A percentile compares a stretch with the other conserved stretches of the same genome.
Evolutionary conservation across 352 stramenopile genomes (phyloP).

Genomic region (Pythium coloratum): DNA sequence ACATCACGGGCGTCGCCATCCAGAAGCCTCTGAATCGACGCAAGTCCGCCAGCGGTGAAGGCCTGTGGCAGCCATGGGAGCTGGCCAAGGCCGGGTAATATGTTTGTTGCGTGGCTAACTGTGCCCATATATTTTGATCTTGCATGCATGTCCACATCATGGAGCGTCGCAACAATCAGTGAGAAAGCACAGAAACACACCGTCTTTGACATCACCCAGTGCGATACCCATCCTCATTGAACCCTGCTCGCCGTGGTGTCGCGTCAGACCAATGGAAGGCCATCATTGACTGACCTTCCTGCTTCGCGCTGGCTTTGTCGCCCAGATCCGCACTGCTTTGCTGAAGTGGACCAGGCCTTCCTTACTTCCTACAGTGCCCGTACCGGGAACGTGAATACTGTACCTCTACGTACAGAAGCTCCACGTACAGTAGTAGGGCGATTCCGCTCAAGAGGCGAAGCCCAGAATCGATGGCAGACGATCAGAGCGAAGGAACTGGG

Average conservation of each 20-base stretch:
- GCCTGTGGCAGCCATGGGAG: conserved; percentile 80
- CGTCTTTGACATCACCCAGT: too few relatives aligned
- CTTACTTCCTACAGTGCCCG: not conserved
- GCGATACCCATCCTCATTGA: conserved; percentile 22
- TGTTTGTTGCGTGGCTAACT: not conserved
- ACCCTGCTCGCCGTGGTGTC: conserved; percentile 1
- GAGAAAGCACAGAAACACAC: conserved; percentile 11
- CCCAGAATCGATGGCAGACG: too few relatives aligned
- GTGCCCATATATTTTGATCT: too few relatives aligned
- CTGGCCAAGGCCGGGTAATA: conserved; percentile 47
- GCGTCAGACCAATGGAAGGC: not conserved
- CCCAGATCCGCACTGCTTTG: not conserved
- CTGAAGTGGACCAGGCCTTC: not conserved
- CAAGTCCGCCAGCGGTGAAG: conserved; percentile 44
- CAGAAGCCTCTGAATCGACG: conserved; percentile 19
- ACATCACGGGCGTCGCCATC: conserved; percentile 63
- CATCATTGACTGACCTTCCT: not conserved
- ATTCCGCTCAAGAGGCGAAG: too few relatives aligned
- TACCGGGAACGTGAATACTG: too few relatives aligned
- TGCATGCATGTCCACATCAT: not conserved
- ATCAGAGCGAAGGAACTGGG: too few relatives aligned
- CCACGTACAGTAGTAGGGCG: too few relatives aligned
- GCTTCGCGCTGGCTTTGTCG: not conserved
- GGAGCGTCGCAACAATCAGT: not conserved
- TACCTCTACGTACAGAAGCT: not conserved